Conservation (phyloP, 2,329 filamentous ascomycete genomes). For the Claviceps sp. region DNA sequence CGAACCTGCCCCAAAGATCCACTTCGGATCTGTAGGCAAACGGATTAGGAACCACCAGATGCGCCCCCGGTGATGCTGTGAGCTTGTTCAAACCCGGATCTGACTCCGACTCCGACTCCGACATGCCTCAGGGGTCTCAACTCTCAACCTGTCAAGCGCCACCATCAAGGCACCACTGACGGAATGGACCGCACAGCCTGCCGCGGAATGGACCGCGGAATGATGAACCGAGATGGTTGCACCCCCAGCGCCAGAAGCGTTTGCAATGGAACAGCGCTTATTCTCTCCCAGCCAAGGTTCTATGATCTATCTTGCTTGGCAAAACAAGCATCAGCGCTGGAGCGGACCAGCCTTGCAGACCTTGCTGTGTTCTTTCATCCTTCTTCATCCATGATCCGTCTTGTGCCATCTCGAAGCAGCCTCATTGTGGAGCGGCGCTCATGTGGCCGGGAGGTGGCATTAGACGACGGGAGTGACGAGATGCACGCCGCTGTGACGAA, state of each 20-base stretch:
- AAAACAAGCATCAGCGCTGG: too few relatives aligned
- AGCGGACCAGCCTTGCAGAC: too few relatives aligned
- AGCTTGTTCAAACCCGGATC: not conserved
- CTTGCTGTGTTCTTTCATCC: too few relatives aligned
- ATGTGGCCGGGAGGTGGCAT: not conserved
- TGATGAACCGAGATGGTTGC: not conserved
- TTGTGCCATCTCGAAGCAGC: too few relatives aligned
- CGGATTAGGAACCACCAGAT: not conserved
- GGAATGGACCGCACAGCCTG: not conserved
- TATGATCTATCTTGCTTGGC: too few relatives aligned
- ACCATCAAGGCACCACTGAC: not conserved
- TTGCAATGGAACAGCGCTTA: too few relatives aligned
- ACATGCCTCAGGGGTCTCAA: not conserved
- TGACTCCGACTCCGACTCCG: not conserved
- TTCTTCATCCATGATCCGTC: too few relatives aligned
- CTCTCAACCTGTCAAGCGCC: not conserved
- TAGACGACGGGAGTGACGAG: not conserved
- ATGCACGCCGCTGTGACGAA: not conserved
- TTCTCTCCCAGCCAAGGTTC: too few relatives aligned
- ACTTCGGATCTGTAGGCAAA: not conserved
- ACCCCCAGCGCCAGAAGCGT: too few relatives aligned
- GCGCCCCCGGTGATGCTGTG: not conserved
- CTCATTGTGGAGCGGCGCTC: not conserved
- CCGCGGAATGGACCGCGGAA: not conserved
- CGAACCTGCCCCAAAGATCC: not conserved